phyloP scores from a whole-genome alignment of 2,329 filamentous ascomycete genomes.

The Phialophora expanda region DNA sequence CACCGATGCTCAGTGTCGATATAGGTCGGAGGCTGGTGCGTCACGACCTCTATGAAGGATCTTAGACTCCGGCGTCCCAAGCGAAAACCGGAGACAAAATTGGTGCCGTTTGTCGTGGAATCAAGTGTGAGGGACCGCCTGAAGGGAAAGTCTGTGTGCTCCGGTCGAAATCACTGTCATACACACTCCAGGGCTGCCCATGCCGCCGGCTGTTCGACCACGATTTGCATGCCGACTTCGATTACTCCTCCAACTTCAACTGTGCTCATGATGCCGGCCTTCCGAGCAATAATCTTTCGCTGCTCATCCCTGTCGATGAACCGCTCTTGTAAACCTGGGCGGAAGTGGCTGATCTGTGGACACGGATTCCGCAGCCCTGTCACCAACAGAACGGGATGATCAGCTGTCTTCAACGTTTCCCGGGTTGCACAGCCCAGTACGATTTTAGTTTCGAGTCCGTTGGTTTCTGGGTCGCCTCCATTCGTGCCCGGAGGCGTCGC shows the following conservation, averaged over 20 bases:
- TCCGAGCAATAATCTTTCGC: slow-evolving; percentile 35
- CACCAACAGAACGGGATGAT: slow-evolving; percentile 31
- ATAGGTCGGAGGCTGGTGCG: not conserved
- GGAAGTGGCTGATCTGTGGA: slow-evolving; percentile 38
- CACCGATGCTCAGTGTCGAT: not conserved
- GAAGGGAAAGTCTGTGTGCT: not conserved
- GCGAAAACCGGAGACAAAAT: not conserved
- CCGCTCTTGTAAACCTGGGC: slow-evolving; percentile 32
- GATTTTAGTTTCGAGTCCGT: not conserved
- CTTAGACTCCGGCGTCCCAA: no score
- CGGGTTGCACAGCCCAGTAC: not conserved
- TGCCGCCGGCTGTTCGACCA: slow-evolving; percentile 34
- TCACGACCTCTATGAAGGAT: not conserved
- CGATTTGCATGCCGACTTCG: slow-evolving; percentile 37
- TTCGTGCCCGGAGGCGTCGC: not conserved
- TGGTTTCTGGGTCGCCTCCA: not conserved
- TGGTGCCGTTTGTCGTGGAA: not conserved
- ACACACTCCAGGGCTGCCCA: slow-evolving; percentile 20
- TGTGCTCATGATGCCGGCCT: slow-evolving; percentile 39
- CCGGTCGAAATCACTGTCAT: slow-evolving; percentile 1
- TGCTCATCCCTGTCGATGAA: slow-evolving; percentile 33
- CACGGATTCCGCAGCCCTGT: slow-evolving; percentile 39
- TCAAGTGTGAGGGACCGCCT: not conserved
- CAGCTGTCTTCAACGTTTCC: not conserved
- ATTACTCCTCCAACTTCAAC: slow-evolving; percentile 38